phyloP scores from a whole-genome alignment of 306 rosid genomes.

The Luffa aegyptiaca region DNA sequence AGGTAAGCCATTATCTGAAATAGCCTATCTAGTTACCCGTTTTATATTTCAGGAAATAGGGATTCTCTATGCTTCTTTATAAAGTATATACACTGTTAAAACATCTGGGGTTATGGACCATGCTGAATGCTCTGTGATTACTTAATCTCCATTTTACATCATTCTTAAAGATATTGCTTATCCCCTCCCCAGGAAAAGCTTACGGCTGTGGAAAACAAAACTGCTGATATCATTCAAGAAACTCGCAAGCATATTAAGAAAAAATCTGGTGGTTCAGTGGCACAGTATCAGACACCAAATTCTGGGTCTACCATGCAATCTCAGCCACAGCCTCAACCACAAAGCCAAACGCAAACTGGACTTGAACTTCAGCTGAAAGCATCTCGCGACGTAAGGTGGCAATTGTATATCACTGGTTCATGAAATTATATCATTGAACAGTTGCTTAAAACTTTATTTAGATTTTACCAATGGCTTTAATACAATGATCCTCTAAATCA shows the following conservation, averaged over 20 bases:
- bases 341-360: constrained; percentile 47
- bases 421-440: neutral
- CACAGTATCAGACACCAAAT: constrained; percentile 38
- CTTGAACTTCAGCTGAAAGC: constrained; percentile 96
- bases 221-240: constrained; percentile 83
- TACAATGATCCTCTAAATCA: neutral
- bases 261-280: constrained; percentile 36
- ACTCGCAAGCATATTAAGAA: constrained; percentile 85
- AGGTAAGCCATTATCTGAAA: constrained; percentile 38
- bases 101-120: neutral
- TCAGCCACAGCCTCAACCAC: constrained; percentile 22
- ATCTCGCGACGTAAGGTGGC: constrained; percentile 98
- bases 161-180: constrained; percentile 2
- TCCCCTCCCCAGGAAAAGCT: constrained; percentile 57
- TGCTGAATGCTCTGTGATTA: neutral
- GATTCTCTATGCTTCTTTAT: neutral
- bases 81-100: neutral
- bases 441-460: neutral
- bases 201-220: constrained; percentile 62
- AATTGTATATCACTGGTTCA: constrained; percentile 64
- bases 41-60: neutral
- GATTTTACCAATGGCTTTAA: neutral
- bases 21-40: neutral
- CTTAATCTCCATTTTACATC: constrained; percentile 7
- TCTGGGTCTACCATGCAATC: constrained; percentile 26